Evolutionary conservation across 75 land plant genomes (phyloP), one percentile per base, ranked within the genome.

Genomic region (Selaginella moellendorffii): DNA sequence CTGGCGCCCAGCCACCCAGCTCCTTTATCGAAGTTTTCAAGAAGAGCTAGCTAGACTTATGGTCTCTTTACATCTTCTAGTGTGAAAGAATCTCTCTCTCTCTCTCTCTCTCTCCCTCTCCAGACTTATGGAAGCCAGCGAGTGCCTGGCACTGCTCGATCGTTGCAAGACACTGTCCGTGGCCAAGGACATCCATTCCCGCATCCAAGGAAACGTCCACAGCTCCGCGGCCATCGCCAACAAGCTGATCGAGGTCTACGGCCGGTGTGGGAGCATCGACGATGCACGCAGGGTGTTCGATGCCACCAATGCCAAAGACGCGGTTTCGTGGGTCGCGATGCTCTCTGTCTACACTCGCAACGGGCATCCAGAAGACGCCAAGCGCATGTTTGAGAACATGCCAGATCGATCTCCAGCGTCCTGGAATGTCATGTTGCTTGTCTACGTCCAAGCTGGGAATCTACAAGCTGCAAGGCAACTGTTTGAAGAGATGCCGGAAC

Each of bases 1-100:
- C 74, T 58, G 93, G 93, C 29, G 88, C 79, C 5, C 93, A 88
- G 61, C 85, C 85, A 22, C 85, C 93, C 0, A 87, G 82, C 28
- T 70, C 71, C 1, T 88, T 88, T 31, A 27, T 80, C 62, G 71
- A 69, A 51, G 88, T 79, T 29, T 85, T 88, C 63, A 63, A 82
- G n/a, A n/a, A n/a, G n/a, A n/a, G n/a, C n/a, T n/a, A n/a, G n/a
- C n/a, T n/a, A n/a, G n/a, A n/a, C n/a, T n/a, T n/a, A n/a, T n/a
- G n/a, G n/a, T n/a, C n/a, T n/a, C n/a, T n/a, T n/a, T n/a, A n/a
- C n/a, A n/a, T n/a, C n/a, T n/a, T n/a, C n/a, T n/a, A n/a, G n/a
- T n/a, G n/a, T n/a, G n/a, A n/a, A n/a, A n/a, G n/a, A n/a, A n/a
- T n/a, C n/a, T n/a, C n/a, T n/a, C n/a, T n/a, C n/a, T n/a, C n/a